Conservation (phyloP, 139 green algal species). For the Monoraphidium neglectum region DNA sequence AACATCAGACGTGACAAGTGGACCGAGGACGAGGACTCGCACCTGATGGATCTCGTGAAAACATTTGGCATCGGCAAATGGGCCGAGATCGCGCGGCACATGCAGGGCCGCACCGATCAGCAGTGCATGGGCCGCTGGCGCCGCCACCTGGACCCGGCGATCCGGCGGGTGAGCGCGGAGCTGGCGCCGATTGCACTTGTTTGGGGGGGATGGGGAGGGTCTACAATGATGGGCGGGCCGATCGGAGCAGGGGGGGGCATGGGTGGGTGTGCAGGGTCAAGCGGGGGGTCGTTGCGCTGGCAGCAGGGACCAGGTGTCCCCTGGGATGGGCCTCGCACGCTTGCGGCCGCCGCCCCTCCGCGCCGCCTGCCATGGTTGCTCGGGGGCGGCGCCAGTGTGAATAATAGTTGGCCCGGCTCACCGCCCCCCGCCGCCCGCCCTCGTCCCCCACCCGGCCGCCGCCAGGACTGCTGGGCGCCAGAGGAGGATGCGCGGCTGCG, state of each 20-base stretch:
- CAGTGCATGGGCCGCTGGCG: constrained; percentile 91
- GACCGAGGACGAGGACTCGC: constrained; percentile 69
- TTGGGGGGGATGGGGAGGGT: not conserved
- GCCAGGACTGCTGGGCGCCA: constrained; percentile 52
- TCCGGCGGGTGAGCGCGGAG: constrained; percentile 42
- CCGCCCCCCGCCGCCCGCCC: not conserved
- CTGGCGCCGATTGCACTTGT: not conserved
- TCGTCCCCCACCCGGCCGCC: not conserved
- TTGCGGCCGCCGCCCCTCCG: not conserved
- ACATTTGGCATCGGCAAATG: constrained; percentile 62
- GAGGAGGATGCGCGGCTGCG: constrained; percentile 68
- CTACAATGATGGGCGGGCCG: no score
- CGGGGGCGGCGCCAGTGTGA: no score
- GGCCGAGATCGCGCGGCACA: constrained; percentile 74
- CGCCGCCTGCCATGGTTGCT: not conserved
- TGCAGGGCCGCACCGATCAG: constrained; percentile 82
- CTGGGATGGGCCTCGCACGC: no score
- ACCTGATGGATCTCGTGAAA: constrained; percentile 59
- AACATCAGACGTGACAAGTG: constrained; percentile 83
- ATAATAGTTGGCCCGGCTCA: no score
- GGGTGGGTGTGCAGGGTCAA: no score
- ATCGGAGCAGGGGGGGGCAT: no score
- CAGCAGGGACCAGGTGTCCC: no score
- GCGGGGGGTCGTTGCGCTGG: no score
- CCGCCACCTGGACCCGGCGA: constrained; percentile 81